Conservation (phyloP, 331 rosid species). For the Erythrophleum ivorense region DNA sequence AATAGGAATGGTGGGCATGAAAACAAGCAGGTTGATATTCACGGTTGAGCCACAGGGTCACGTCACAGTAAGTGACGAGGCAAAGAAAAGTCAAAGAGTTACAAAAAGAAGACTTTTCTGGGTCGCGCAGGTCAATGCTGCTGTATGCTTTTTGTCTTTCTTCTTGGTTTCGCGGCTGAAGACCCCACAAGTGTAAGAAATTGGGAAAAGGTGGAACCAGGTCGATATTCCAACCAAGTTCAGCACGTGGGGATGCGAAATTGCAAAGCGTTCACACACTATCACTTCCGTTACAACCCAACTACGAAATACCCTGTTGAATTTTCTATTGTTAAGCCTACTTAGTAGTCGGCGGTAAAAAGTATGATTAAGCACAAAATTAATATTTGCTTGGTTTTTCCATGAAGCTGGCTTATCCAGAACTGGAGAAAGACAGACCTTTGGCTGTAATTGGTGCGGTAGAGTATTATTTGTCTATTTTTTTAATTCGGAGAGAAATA, state of each 20-base stretch:
- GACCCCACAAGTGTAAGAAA: slow-evolving; percentile 29
- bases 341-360: no score
- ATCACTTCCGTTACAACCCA: no score
- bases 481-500: no score
- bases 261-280: no score
- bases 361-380: no score
- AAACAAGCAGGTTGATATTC: neutral
- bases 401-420: no score
- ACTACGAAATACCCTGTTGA: no score
- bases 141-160: neutral
- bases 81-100: neutral
- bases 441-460: no score
- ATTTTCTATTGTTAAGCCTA: no score
- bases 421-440: no score
- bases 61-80: neutral
- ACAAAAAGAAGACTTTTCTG: neutral
- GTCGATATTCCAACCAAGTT: neutral
- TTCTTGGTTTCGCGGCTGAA: neutral
- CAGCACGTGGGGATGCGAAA: neutral
- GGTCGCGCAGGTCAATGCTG: neutral
- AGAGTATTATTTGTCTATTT: no score
- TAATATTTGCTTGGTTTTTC: no score
- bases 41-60: neutral
- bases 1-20: neutral
- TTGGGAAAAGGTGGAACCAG: neutral